Evolutionary conservation across 2,329 filamentous ascomycete species (phyloP).

Genomic region (Corinectria fuckeliana): DNA sequence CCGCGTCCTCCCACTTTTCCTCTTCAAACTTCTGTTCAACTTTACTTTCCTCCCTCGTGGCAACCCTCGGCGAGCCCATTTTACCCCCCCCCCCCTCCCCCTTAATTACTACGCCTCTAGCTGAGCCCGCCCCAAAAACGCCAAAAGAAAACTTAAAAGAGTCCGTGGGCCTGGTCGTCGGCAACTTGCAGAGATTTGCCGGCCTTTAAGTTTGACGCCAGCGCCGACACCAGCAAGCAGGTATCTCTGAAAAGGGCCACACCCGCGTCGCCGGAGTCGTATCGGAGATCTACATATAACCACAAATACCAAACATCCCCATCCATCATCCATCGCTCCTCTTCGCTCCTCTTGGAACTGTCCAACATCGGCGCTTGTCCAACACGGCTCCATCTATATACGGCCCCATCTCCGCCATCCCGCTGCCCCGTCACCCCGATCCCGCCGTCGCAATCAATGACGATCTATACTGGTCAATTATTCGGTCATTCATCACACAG

Average conservation of each 20-base stretch:
- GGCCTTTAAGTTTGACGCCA: constrained; percentile 14
- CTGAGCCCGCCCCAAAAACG: too few relatives aligned
- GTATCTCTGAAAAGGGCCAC: neutral
- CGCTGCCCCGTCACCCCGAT: neutral
- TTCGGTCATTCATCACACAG: neutral
- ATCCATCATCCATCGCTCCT: neutral
- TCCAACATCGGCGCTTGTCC: neutral
- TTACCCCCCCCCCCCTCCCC: neutral
- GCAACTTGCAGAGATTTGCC: constrained; percentile 2
- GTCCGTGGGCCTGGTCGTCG: neutral
- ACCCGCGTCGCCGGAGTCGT: neutral
- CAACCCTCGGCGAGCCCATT: neutral
- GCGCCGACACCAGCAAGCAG: neutral
- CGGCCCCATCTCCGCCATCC: neutral
- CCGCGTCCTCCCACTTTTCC: neutral
- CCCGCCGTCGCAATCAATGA: neutral
- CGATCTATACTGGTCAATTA: neutral
- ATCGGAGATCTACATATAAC: neutral
- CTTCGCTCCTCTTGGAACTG: neutral
- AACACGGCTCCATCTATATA: neutral
- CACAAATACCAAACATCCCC: neutral
- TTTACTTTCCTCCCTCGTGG: neutral
- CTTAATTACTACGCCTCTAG: too few relatives aligned
- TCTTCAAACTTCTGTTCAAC: neutral
- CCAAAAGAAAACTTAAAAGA: neutral